Conservation (phyloP, 140 eudicot genomes). For the Eryngium alpinum region DNA sequence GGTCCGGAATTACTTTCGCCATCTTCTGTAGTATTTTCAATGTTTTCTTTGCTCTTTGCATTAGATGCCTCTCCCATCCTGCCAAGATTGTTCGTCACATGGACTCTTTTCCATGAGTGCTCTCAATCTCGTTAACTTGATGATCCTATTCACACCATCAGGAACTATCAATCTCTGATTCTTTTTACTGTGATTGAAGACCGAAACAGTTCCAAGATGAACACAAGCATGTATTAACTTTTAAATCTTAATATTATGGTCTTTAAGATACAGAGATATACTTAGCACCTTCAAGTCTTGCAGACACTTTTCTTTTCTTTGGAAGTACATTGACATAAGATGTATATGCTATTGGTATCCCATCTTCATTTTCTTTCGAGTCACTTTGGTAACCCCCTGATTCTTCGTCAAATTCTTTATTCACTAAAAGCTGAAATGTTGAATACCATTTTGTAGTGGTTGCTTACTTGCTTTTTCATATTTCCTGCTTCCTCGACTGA, state of each 20-base stretch:
- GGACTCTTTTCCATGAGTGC: conserved; percentile 14
- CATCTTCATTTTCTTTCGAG: conserved; percentile 40
- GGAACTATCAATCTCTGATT: conserved; percentile 31
- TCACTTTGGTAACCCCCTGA: conserved; percentile 55
- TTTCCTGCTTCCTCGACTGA: conserved; percentile 30
- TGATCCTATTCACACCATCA: conserved; percentile 29
- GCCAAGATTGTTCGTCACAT: conserved; percentile 19
- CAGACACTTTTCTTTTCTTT: conserved; percentile 71
- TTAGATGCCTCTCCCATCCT: conserved; percentile 24
- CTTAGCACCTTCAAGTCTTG: conserved; percentile 41
- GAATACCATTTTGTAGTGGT: conserved; percentile 34
- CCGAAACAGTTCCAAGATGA: background rate
- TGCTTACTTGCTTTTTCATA: conserved; percentile 39
- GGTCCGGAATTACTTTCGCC: conserved; percentile 30
- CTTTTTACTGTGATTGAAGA: conserved; percentile 41
- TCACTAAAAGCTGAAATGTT: conserved; percentile 63
- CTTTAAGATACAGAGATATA: conserved; percentile 24
- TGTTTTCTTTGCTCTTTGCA: conserved; percentile 12
- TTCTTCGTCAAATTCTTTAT: conserved; percentile 63
- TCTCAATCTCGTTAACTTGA: conserved; percentile 27
- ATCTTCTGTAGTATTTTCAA: conserved; percentile 20
- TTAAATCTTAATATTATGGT: conserved; percentile 4
- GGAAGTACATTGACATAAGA: conserved; percentile 32
- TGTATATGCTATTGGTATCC: conserved; percentile 18
- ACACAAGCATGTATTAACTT: background rate